Conservation (phyloP, 148 eudicot genomes). For the Camellia lanceoleosa region DNA sequence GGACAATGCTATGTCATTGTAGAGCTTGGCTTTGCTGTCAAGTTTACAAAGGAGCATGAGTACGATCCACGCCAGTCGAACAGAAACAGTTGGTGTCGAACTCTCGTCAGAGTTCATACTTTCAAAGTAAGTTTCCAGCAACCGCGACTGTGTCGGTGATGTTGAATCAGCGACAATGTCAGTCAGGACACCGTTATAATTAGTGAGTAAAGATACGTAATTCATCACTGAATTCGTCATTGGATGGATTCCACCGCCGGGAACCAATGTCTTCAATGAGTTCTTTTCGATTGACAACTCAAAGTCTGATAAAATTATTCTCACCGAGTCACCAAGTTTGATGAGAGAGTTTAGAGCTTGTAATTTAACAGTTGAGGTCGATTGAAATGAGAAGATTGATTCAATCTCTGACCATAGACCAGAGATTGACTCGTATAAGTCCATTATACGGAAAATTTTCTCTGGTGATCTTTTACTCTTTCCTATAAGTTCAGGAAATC, state of each 20-base stretch:
- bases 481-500: constrained; percentile 28
- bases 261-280: constrained; percentile 9
- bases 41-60: constrained; percentile 39
- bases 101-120: neutral
- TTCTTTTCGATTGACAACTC: constrained; percentile 30
- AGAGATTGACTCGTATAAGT: constrained; percentile 25
- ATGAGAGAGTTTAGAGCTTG: constrained; percentile 31
- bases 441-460: constrained; percentile 21
- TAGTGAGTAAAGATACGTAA: constrained; percentile 19
- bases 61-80: constrained; percentile 27
- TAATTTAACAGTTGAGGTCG: constrained; percentile 19
- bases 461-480: constrained; percentile 24
- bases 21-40: constrained; percentile 25
- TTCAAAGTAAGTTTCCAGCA: constrained; percentile 23
- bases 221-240: constrained; percentile 22
- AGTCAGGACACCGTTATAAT: constrained; percentile 18
- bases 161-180: constrained; percentile 16
- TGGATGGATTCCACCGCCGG: constrained; percentile 36
- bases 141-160: neutral
- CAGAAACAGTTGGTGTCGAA: neutral
- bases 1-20: constrained; percentile 28
- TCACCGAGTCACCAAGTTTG: constrained; percentile 17
- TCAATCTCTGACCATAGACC: constrained; percentile 35
- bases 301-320: constrained; percentile 20
- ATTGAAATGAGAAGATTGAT: constrained; percentile 32